A percentile compares a stretch with the other conserved stretches of the same genome.
phyloP scores from a whole-genome alignment of 2,329 filamentous ascomycete genomes.

The Zymoseptoria passerinii region DNA sequence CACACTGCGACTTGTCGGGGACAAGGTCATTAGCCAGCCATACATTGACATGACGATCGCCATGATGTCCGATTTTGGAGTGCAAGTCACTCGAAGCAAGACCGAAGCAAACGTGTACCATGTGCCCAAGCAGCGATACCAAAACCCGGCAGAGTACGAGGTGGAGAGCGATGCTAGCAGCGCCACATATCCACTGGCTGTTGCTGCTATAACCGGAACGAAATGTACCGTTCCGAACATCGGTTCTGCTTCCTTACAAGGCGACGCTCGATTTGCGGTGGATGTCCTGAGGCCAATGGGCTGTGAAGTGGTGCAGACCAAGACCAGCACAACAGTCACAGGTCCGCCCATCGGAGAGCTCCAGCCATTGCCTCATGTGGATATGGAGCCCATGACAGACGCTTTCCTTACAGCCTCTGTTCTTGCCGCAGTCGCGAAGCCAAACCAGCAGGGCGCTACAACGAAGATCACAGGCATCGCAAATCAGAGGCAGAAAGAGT shows the following conservation, averaged over 20 bases:
- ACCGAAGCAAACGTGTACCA: conserved; percentile 86
- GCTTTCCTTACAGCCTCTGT: conserved; percentile 94
- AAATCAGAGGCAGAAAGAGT: conserved; percentile 96
- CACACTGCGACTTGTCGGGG: conserved; percentile 82
- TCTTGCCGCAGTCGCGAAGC: conserved; percentile 77
- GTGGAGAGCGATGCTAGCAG: conserved; percentile 97
- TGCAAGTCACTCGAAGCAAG: conserved; percentile 66
- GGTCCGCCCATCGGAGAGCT: conserved; percentile 70
- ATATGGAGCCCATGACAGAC: conserved; percentile 99
- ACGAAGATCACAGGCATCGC: conserved; percentile 91
- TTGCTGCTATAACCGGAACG: conserved; percentile 91
- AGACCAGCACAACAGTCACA: conserved; percentile 81
- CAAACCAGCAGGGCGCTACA: conserved; percentile 50
- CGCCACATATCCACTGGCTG: conserved; percentile 87
- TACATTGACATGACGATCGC: conserved; percentile 99
- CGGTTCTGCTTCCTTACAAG: conserved; percentile 82
- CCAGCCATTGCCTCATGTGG: conserved; percentile 68
- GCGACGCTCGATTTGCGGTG: conserved; percentile 87
- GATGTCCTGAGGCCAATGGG: conserved; percentile 91
- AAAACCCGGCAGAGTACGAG: conserved; percentile 75
- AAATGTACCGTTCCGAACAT: conserved; percentile 96
- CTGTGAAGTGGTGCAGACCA: conserved; percentile 77
- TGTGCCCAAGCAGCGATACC: conserved; percentile 76
- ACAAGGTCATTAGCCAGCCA: conserved; percentile 90
- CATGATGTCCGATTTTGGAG: conserved; percentile 93